Base-by-base conservation (phyloP, 176 grass and related monocot genomes). In the Calamus simplicifolius region DNA sequence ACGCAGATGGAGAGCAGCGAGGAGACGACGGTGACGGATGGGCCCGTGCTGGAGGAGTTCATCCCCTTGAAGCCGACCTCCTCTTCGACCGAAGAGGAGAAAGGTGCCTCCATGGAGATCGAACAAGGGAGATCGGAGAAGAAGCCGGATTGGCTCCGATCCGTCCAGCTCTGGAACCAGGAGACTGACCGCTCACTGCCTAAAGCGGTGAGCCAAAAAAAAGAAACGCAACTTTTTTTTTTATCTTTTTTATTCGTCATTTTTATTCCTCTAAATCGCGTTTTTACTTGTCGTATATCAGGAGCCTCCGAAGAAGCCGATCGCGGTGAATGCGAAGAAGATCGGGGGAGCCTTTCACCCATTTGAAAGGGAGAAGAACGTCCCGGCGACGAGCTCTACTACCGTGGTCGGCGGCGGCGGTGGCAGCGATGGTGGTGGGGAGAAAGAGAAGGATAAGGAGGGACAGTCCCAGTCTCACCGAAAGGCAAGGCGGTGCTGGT, bases 401-500 rank as follows among this genome's bases (percentile, higher is more conserved):
- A 43, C 35, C 8, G 35, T 43, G 2, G 35, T 7, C 31, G 7
- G 31, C 10, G 31, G 31, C 31, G 30, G 0, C 30, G 30, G 7
- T 1, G 35, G 6, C 5, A 5, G 0, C 30, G 4, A 1, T 1
- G 35, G 0, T 3, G 35, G 29, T 5, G 29, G 35, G 35, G 35
- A 43, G 8, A 43, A 43, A 43, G 35, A 43, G 35, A 43, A 43
- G 35, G 35, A 43, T 43, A 43, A 43, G 35, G 35, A 43, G 35
- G 35, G 35, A 7, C 35, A 43, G 35, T 43, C 35, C 35, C 60
- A 63, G 35, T 31, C 60, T 48, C 60, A n/a, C 35, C 51, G 48
- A 49, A 52, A 65, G 62, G 38, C 62, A 16, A 65, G 62, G 48
- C 48, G 62, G 19, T 65, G 62, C 62, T 65, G 62, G 62, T 65